phyloP scores from a whole-genome alignment of 805 yeast genomes.

The Metschnikowia lunata region DNA sequence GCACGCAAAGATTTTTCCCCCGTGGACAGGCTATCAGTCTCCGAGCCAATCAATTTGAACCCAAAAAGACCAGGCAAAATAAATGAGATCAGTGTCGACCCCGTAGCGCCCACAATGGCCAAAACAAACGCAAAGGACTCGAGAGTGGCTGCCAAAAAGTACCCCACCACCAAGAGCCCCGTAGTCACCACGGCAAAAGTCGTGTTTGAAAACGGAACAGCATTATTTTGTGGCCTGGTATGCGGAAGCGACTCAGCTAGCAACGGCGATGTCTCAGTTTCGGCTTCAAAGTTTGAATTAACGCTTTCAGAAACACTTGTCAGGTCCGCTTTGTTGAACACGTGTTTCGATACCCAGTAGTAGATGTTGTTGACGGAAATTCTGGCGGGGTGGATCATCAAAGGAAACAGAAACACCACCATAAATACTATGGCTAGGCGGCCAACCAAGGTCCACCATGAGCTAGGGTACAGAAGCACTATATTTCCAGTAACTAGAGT shows the following conservation, averaged over 20 bases:
- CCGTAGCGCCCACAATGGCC: conserved; percentile 78
- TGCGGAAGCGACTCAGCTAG: conserved; percentile 3
- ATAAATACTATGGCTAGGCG: conserved; percentile 73
- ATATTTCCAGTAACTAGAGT: conserved; percentile 64
- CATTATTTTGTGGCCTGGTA: conserved; percentile 4
- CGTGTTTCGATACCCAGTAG: conserved; percentile 38
- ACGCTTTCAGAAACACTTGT: not conserved
- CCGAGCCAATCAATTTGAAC: conserved; percentile 46
- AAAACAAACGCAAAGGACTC: conserved; percentile 64
- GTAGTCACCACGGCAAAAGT: conserved; percentile 50
- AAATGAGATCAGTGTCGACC: conserved; percentile 75
- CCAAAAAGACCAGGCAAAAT: conserved; percentile 79
- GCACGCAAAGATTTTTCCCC: conserved; percentile 31
- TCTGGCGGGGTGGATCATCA: conserved; percentile 88
- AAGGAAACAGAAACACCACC: conserved; percentile 80
- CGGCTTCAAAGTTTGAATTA: not conserved
- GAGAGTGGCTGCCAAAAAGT: conserved; percentile 53
- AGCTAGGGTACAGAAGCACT: conserved; percentile 66
- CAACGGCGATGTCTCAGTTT: conserved; percentile 8
- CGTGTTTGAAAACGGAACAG: conserved; percentile 45
- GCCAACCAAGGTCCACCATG: conserved; percentile 66
- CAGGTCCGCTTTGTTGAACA: not conserved
- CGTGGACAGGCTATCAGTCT: conserved; percentile 20
- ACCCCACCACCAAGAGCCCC: conserved; percentile 43
- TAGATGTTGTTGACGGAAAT: conserved; percentile 73